Evolutionary conservation across 257 asterid species (phyloP).

Genomic region (Solanum sitiens): DNA sequence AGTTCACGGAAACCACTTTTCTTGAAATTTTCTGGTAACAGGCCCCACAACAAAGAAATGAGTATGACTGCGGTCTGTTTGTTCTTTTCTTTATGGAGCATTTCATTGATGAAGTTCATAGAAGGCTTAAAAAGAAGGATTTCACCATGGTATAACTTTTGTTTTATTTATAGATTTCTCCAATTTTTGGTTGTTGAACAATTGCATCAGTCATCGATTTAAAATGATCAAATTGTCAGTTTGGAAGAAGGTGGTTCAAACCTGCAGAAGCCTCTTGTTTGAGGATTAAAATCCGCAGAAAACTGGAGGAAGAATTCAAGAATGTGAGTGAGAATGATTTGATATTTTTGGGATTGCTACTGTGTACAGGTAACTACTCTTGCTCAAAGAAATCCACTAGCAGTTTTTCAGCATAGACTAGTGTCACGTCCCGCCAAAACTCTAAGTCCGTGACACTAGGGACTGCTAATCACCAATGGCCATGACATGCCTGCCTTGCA

Average conservation of each 20-base stretch:
- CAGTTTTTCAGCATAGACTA: neutral
- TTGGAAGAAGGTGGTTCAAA: conserved; percentile 78
- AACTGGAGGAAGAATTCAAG: conserved; percentile 46
- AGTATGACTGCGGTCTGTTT: conserved; percentile 82
- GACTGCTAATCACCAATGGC: neutral
- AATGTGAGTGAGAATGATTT: neutral
- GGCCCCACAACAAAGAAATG: conserved; percentile 92
- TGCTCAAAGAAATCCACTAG: neutral
- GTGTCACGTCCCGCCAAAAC: too few species aligned
- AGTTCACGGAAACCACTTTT: neutral
- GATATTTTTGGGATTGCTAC: neutral
- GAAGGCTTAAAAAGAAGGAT: conserved; percentile 49
- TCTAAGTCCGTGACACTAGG: neutral
- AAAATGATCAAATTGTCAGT: conserved; percentile 26
- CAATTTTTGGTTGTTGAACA: neutral
- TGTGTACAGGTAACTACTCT: neutral
- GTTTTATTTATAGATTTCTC: neutral
- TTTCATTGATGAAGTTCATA: conserved; percentile 58
- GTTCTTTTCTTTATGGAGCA: conserved; percentile 84
- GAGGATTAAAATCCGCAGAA: conserved; percentile 34
- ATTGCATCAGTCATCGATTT: neutral
- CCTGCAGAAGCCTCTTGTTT: conserved; percentile 70
- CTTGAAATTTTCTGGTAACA: conserved; percentile 13
- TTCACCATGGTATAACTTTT: conserved; percentile 38
- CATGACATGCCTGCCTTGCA: neutral